These are phyloP conservation scores for Aspergillus calidoustus DNA, from an alignment of 2,329 filamentous ascomycete genomes.

Conservation along the genomic window DNA sequence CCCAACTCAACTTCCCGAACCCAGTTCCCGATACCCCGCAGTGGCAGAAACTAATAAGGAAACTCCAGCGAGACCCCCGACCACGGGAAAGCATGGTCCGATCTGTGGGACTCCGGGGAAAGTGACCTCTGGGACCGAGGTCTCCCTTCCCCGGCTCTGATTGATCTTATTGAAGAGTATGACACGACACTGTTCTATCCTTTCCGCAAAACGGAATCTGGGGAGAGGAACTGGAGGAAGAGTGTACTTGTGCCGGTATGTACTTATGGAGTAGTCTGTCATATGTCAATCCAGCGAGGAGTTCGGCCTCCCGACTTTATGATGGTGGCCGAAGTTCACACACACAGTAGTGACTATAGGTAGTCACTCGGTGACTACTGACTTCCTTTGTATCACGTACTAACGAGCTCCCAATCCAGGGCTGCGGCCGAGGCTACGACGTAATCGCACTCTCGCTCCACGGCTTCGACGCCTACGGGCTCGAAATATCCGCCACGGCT, in stretches of 20 bases:
- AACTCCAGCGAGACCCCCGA: neutral
- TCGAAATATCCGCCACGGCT: conserved; percentile 35
- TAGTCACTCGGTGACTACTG: too few species aligned
- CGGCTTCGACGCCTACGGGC: conserved; percentile 36
- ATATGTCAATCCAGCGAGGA: too few species aligned
- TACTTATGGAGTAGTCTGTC: neutral
- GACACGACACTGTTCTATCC: conserved; percentile 23
- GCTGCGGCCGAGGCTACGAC: conserved; percentile 42
- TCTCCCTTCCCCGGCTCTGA: conserved; percentile 33
- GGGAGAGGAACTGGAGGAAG: conserved; percentile 20
- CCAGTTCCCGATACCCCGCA: neutral
- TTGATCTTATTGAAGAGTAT: conserved; percentile 34
- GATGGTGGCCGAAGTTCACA: too few species aligned
- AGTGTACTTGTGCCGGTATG: conserved; percentile 36
- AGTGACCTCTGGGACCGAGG: conserved; percentile 39
- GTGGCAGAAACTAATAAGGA: neutral
- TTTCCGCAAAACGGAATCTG: conserved; percentile 18
- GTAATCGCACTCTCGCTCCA: conserved; percentile 38
- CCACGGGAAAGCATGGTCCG: conserved; percentile 20
- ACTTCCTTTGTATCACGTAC: neutral
- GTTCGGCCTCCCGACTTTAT: too few species aligned
- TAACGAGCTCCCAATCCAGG: conserved; percentile 20
- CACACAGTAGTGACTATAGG: too few species aligned
- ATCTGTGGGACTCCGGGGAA: conserved; percentile 32
- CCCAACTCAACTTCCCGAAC: too few species aligned